These are phyloP conservation scores for Cubamyces lactineus DNA, from an alignment of 768 basidiomycete species.

Conservation along the genomic window DNA sequence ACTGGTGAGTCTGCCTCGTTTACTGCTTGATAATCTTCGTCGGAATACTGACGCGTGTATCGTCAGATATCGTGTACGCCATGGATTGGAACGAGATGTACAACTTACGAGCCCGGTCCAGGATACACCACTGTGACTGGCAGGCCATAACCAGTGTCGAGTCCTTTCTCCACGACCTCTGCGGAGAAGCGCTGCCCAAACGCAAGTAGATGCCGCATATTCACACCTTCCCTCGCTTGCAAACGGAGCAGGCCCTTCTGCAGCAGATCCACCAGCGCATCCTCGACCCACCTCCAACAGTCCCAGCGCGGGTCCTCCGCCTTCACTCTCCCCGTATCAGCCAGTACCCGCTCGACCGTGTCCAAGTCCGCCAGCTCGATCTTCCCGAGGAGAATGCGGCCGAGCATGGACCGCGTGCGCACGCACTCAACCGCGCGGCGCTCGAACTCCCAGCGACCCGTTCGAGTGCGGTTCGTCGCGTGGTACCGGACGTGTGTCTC, in stretches of 20 bases:
- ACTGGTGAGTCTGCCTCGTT: background rate
- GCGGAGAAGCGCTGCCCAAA: constrained; percentile 11
- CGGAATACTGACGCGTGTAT: background rate
- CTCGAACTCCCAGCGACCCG: constrained; percentile 18
- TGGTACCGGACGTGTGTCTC: constrained; percentile 16
- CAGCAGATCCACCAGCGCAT: constrained; percentile 15
- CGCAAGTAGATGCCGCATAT: constrained; percentile 9
- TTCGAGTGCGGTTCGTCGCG: constrained; percentile 19
- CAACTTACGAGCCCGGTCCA: constrained; percentile 12
- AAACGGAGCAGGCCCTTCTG: constrained; percentile 1
- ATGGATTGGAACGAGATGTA: background rate
- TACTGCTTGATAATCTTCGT: constrained; percentile 4
- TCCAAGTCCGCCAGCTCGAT: constrained; percentile 1
- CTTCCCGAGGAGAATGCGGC: constrained; percentile 18
- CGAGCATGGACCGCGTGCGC: constrained; percentile 24
- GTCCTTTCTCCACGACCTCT: constrained; percentile 2
- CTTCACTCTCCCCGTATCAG: constrained; percentile 5
- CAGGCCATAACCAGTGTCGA: constrained; percentile 10
- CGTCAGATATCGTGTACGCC: background rate
- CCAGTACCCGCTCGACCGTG: constrained; percentile 5
- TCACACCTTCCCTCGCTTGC: background rate
- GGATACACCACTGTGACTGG: constrained; percentile 15
- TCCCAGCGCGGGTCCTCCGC: constrained; percentile 14
- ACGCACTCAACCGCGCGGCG: constrained; percentile 19
- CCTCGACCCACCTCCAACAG: constrained; percentile 21